Percentiles rank a stretch among this genome's conserved stretches.
Conservation (phyloP, 2,329 filamentous ascomycete genomes). For the Diplocarpon rosae region DNA sequence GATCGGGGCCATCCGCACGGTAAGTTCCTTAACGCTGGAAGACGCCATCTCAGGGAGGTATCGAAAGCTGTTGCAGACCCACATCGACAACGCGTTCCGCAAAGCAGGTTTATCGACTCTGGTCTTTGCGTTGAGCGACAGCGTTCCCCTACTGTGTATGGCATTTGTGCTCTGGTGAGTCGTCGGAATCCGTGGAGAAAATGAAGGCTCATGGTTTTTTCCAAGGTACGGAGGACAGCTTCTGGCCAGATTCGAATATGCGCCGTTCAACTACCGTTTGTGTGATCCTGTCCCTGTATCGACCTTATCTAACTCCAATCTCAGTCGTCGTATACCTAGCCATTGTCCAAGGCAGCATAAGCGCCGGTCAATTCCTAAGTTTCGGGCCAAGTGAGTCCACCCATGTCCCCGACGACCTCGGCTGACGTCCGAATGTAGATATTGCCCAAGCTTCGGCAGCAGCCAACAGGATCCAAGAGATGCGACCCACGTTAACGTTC, state of each 20-base stretch:
- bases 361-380: slow-evolving; percentile 42
- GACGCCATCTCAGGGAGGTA: slow-evolving; percentile 42
- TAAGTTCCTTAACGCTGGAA: slow-evolving; percentile 42
- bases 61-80: slow-evolving; percentile 33
- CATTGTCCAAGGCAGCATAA: slow-evolving; percentile 40
- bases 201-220: not conserved
- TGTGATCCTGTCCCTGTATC: not conserved
- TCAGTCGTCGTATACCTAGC: slow-evolving; percentile 46
- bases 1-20: slow-evolving; percentile 35
- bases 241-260: slow-evolving; percentile 28
- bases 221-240: slow-evolving; percentile 37
- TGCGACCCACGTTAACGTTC: slow-evolving; percentile 16
- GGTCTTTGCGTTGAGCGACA: slow-evolving; percentile 43
- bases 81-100: slow-evolving; percentile 36
- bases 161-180: slow-evolving; percentile 40
- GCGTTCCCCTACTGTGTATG: slow-evolving; percentile 44
- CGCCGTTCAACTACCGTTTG: slow-evolving; percentile 16
- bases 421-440: slow-evolving; percentile 24
- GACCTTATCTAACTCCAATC: slow-evolving; percentile 26
- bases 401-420: not conserved
- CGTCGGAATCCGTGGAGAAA: no score
- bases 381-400: slow-evolving; percentile 33
- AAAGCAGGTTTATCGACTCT: slow-evolving; percentile 38
- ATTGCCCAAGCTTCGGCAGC: slow-evolving; percentile 48
- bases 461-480: slow-evolving; percentile 46